Percentiles rank a stretch among this genome's conserved stretches.
phyloP scores from a whole-genome alignment of 495 filamentous ascomycete species.

The Endocarpon pusillum region DNA sequence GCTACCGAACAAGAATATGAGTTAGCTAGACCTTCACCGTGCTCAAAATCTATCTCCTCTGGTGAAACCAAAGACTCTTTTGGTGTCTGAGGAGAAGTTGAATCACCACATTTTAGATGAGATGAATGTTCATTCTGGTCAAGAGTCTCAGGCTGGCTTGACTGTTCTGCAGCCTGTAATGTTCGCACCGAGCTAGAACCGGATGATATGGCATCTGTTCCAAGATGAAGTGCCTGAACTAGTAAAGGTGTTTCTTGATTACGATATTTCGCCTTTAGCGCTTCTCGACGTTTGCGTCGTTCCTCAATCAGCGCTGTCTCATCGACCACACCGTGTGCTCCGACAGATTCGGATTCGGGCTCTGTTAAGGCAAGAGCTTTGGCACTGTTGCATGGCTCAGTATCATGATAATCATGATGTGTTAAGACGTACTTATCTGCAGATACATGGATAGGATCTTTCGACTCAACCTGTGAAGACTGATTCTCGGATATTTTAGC shows the following conservation, averaged over 20 bases:
- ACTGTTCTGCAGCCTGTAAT: constrained; percentile 6
- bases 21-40: constrained; percentile 52
- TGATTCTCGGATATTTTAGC: constrained; percentile 51
- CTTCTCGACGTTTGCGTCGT: constrained; percentile 72
- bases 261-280: constrained; percentile 69
- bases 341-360: constrained; percentile 19
- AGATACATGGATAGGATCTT: constrained; percentile 9
- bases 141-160: too few species aligned
- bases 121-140: not conserved
- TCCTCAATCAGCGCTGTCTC: constrained; percentile 72
- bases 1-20: constrained; percentile 30
- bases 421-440: constrained; percentile 25
- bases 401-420: constrained; percentile 5
- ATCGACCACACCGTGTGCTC: constrained; percentile 44
- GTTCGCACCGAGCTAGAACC: constrained; percentile 22
- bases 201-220: constrained; percentile 36
- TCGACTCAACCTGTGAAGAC: constrained; percentile 30
- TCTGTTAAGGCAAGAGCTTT: constrained; percentile 7
- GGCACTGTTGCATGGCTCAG: constrained; percentile 5
- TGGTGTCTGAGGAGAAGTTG: constrained; percentile 28
- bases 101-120: constrained; percentile 8
- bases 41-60: constrained; percentile 33
- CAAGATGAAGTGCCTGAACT: constrained; percentile 57
- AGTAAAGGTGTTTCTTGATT: constrained; percentile 54
- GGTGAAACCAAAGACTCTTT: constrained; percentile 27